Evolutionary conservation across 768 basidiomycete species (phyloP), one percentile per base, ranked within the genome.

Genomic region (Phylloporus arenicola): DNA sequence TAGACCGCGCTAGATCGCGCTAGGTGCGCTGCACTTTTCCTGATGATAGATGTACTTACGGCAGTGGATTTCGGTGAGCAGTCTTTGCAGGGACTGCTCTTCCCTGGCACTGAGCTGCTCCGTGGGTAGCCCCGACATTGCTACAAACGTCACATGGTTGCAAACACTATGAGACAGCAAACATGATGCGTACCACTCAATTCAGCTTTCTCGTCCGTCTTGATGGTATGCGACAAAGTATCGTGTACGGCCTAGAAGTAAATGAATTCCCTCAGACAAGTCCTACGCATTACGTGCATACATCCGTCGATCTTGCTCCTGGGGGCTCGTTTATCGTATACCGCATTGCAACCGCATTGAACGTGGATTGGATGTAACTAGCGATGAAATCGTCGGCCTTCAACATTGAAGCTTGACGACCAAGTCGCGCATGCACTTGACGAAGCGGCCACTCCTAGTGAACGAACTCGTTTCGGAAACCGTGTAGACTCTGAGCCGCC

Each of bases 281-380:
- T 59, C 46, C 77, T 69, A 62, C 84, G 86, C 58, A 79, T 76
- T 12, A 52, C 52, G 57, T 86, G 83, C 9, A 55, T 55, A 55
- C 84, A 86, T 2, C 25, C 62, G 8, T 65, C 70, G 16, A 81
- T 57, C 16, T 55, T 57, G 78, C 75, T 39, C 70, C 68, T 0
- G 74, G 68, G 33, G 68, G 60, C 2, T 70, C 60, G 13, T 86
- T 83, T 60, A 61, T 85, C 86, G n/a, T 34, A 85, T 70, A 10
- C 69, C 68, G 56, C 84, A 86, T 34, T 71, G 62, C 22, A 24
- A n/a, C n/a, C n/a, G n/a, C n/a, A 24, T 24, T 3, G 51, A 82
- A 84, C 20, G 50, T 62, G 34, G 29, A 30, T 34, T 74, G 77
- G 4, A 57, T 43, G 13, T 51, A 29, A 13, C 39, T 54, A 16